Base-by-base conservation (phyloP, 2,329 filamentous ascomycete genomes). In the Orbilia blumenaviensis region DNA sequence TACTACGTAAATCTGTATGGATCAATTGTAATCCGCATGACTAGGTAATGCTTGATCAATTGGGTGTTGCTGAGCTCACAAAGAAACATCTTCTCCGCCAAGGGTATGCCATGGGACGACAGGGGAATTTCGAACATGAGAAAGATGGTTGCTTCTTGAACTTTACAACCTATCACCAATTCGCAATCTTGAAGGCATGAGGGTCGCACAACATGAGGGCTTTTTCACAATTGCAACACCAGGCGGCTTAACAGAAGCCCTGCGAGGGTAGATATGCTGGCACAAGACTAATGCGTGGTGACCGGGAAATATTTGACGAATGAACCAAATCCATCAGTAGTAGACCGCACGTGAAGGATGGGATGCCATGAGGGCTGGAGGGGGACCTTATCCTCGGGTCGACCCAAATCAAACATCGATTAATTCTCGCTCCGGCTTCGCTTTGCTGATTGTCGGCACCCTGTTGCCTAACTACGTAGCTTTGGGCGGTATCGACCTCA, bases 301-400 rank as follows among this genome's bases (percentile, higher is more conserved):
- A 58, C 50, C 50, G 50, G 63, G 63, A 67, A 58, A 58, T 67
- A 58, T 58, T 67, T 54, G 36, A 60, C 56, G 50, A 67, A 60
- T 29, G 23, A 23, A 25, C 52, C 25, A 46, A 44, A 29, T 38
- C 8, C 38, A 16, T 56, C 50, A 50, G 36, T 27, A 27, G 18
- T 48, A 41, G 21, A 64, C 38, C 34, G 25, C 52, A 60, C 36
- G 64, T 48, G 52, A 68, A 60, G 38, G 12, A 18, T 32, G 25
- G 46, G 32, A 41, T 36, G 38, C 63, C 34, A 66, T 56, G 61
- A 27, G 50, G n/a, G n/a, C n/a, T n/a, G n/a, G n/a, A n/a, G n/a
- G n/a, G 60, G 29, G 52, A 63, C 66, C 66, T 58, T 14, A 56
- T 7, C 25, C 42, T 63, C 42, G 56, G 66, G 66, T 63, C 58